Base-by-base conservation (phyloP, 495 filamentous ascomycete species). In the Hypoxylon subgilvum region DNA sequence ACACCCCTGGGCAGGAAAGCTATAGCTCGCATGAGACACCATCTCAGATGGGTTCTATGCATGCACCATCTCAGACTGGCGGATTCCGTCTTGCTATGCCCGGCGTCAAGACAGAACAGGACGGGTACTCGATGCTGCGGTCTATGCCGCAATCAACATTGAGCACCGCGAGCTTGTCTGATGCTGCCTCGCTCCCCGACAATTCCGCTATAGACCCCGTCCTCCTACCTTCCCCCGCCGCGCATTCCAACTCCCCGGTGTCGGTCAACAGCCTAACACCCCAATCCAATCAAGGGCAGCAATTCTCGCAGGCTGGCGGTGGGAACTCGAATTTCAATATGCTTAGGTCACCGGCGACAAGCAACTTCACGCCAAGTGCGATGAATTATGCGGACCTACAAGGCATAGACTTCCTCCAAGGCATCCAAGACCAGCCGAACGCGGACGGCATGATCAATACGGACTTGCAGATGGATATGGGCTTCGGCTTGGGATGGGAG, bases 401-500 rank as follows among this genome's bases (percentile, higher is more conserved):
- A 34, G 75, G 73, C 6, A 70, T 81, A 64, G 78, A 81, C 28
- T 78, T 80, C 44, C 39, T 81, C 14, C 76, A 78, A 46, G 59
- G 35, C 13, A 53, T 76, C 9, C 72, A 65, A 54, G 74, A 69
- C 18, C 68, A 54, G 48, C 67, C 66, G 7, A 62, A 59, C 18
- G 53, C 55, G 12, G 73, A 69, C 23, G 68, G 68, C 4, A 62
- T 57, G n/a, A 34, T 43, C 41, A 68, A 68, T 40, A 42, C 57
- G 22, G 68, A 70, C 30, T 34, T 69, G 25, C 69, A 75, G 49
- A 82, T 90, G 71, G 86, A 90, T 57, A 74, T 93, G 39, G 89
- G 88, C 0, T 88, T 92, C 61, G 88, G 88, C 16, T 77, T 90
- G 59, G 87, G 85, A 8, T 81, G 78, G 58, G 82, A 88, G 34